phyloP scores from a whole-genome alignment of 768 basidiomycete species.

The Pulveroboletus ravenelii region DNA sequence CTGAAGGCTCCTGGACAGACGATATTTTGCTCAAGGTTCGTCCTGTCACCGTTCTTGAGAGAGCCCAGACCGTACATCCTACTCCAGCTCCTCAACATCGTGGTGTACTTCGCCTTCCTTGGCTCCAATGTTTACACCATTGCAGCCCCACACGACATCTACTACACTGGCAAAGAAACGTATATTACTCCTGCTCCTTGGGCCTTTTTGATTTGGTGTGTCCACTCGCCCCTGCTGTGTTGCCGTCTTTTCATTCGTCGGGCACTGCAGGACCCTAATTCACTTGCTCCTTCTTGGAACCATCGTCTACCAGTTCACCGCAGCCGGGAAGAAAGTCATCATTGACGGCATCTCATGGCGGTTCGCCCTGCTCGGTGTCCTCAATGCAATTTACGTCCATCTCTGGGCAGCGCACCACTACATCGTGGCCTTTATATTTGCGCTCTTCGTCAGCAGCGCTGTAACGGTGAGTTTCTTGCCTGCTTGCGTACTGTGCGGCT shows the following conservation, averaged over 20 bases:
- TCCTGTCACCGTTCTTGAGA: neutral
- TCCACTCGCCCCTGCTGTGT: neutral
- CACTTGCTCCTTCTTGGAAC: constrained; percentile 89
- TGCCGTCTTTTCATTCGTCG: constrained; percentile 12
- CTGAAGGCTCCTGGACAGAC: constrained; percentile 64
- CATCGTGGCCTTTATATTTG: constrained; percentile 77
- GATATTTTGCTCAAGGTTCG: constrained; percentile 75
- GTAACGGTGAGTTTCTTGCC: constrained; percentile 39
- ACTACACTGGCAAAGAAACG: constrained; percentile 75
- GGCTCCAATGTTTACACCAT: constrained; percentile 88
- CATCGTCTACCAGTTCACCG: constrained; percentile 86
- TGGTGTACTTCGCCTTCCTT: constrained; percentile 83
- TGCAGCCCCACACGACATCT: constrained; percentile 66
- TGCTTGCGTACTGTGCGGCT: neutral
- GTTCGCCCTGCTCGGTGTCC: constrained; percentile 79
- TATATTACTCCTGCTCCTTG: constrained; percentile 94
- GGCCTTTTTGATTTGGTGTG: constrained; percentile 86
- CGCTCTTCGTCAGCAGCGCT: constrained; percentile 79
- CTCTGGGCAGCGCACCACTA: constrained; percentile 80
- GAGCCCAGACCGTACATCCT: neutral
- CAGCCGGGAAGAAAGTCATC: constrained; percentile 67
- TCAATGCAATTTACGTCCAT: constrained; percentile 88
- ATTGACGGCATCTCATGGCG: constrained; percentile 90
- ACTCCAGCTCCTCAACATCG: constrained; percentile 64
- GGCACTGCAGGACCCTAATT: constrained; percentile 63